Conservation (phyloP, 2,329 filamentous ascomycete species). For the Microsporum ferrugineum region DNA sequence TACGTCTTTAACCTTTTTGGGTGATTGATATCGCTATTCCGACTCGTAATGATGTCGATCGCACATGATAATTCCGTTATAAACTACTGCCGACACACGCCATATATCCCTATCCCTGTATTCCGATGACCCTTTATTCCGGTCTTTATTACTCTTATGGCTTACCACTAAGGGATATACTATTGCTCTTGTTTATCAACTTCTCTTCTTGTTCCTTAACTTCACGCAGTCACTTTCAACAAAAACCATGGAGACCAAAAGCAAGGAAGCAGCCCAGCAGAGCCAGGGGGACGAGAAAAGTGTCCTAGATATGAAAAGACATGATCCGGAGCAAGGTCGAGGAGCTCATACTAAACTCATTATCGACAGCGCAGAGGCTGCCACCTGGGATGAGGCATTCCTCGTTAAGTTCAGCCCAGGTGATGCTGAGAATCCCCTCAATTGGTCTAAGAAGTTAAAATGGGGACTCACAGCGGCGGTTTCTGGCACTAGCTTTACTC, state of each 20-base stretch:
- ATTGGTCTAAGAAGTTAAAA: constrained; percentile 47
- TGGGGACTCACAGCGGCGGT: constrained; percentile 47
- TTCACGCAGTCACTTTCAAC: no score
- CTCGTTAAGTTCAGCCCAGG: constrained; percentile 27
- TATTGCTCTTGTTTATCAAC: no score
- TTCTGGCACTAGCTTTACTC: constrained; percentile 49
- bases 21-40: no score
- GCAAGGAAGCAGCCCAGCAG: not conserved
- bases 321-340: not conserved
- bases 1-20: no score
- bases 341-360: not conserved
- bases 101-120: no score
- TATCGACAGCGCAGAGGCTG: not conserved
- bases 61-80: no score
- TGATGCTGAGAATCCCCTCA: constrained; percentile 38
- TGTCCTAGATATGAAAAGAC: not conserved
- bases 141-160: no score
- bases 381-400: not conserved
- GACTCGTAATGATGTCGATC: no score
- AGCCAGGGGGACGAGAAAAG: not conserved
- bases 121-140: no score
- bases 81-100: no score
- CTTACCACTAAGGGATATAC: no score
- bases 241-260: not conserved
- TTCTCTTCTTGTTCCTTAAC: no score